These are phyloP conservation scores for Mycena floridula DNA, from an alignment of 768 basidiomycete species.

Conservation along the genomic window DNA sequence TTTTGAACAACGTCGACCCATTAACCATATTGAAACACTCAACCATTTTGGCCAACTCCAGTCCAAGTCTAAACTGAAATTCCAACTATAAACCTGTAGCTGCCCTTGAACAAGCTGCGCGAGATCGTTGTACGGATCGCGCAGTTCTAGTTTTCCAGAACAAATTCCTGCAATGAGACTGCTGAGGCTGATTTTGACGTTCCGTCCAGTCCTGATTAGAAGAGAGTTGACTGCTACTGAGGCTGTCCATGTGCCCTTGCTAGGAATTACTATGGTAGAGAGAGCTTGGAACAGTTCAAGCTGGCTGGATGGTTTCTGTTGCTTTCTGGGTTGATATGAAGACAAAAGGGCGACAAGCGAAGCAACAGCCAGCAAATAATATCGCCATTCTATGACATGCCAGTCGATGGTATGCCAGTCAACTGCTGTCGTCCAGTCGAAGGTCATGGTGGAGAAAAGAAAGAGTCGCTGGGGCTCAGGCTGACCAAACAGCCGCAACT, in stretches of 20 bases:
- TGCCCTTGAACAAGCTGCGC: background rate
- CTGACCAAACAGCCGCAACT: no score
- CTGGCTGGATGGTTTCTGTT: no score
- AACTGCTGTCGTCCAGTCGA: no score
- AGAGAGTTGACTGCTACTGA: background rate
- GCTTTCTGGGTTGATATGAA: no score
- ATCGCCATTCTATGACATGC: no score
- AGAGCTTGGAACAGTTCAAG: background rate
- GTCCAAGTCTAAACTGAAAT: background rate
- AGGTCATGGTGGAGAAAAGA: no score
- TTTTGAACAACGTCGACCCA: background rate
- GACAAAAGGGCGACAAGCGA: no score
- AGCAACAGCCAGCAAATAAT: no score
- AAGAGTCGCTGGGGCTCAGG: no score
- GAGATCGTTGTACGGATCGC: background rate
- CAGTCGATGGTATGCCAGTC: no score
- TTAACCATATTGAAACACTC: background rate
- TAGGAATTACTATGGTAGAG: background rate
- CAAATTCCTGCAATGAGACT: background rate
- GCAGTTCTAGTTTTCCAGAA: background rate
- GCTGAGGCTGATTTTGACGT: background rate
- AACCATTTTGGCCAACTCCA: background rate
- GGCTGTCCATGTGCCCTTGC: background rate
- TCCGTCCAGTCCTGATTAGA: background rate
- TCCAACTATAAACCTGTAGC: background rate